Base-by-base conservation (phyloP, 352 stramenopile species). In the Phytophthora rubi region DNA sequence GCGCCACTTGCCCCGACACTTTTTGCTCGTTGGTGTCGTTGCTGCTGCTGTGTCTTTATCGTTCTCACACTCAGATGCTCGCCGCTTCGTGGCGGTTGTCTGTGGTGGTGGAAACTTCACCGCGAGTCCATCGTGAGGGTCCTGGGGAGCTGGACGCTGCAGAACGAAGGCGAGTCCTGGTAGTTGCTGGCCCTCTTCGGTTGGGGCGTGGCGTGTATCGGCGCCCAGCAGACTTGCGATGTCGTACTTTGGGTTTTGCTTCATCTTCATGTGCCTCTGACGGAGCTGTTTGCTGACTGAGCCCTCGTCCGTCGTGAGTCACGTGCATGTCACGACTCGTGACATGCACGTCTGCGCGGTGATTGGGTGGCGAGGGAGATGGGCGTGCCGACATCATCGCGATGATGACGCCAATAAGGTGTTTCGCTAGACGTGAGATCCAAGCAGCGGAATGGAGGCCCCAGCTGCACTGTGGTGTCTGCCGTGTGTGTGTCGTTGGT, bases 1-100 rank as follows among this genome's bases (percentile, higher is more conserved):
- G 42, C 73, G 70, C 62, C 59, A 73, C 37, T 80, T 77, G 32
- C 55, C 52, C 4, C 59, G 58, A 61, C 67, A 76, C 4, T 54
- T 61, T 21, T 77, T 76, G 49, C 23, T 32, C 37, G 58, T 30
- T 37, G 58, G 30, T 4, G 53, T 23, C 12, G 62, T 10, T 5
- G 53, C 23, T 47, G 16, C 21, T 23, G 54, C 28, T 13, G 42
- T 37, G 2, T 62, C 61, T 0, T 69, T 33, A 1, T 76, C 58
- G 15, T 75, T 53, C 32, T 64, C 61, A 5, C 44, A 61, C 47
- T 76, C 63, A 15, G 49, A 76, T 21, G 57, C 65, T 44, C 61
- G 32, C 3, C 70, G 65, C 30, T 75, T 75, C 7, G 15, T 56
- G 35, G 16, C 26, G 16, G 23, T 26, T 53, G 51, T 42, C 15